Conservation (phyloP, 768 basidiomycete species). For the Naganishia vaughanmartiniae region DNA sequence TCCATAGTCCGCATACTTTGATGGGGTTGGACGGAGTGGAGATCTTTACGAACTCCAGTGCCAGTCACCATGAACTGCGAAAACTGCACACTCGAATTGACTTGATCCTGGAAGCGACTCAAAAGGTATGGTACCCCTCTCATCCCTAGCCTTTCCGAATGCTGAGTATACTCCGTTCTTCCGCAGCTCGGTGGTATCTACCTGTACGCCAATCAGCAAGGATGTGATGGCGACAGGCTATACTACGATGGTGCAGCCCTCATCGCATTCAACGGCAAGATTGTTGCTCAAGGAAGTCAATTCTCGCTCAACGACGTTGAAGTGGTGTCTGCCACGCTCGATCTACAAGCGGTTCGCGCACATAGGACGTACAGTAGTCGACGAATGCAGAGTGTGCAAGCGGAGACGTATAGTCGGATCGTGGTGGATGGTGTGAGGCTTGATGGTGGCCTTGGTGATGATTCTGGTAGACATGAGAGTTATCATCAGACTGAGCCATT, state of each 20-base stretch:
- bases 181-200: conserved; percentile 88
- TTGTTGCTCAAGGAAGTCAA: conserved; percentile 93
- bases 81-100: conserved; percentile 88
- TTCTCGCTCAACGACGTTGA: conserved; percentile 95
- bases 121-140: conserved; percentile 62
- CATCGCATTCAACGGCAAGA: conserved; percentile 88
- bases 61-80: conserved; percentile 96
- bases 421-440: conserved; percentile 68
- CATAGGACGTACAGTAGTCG: conserved; percentile 77
- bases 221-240: conserved; percentile 94
- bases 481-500: conserved; percentile 57
- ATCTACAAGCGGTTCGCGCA: conserved; percentile 92
- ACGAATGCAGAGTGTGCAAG: conserved; percentile 79
- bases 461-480: conserved; percentile 57
- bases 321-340: conserved; percentile 90
- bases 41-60: conserved; percentile 98
- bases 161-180: neutral
- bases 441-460: conserved; percentile 68
- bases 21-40: conserved; percentile 99
- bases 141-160: neutral
- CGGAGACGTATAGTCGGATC: conserved; percentile 74
- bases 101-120: conserved; percentile 92
- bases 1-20: conserved; percentile 79
- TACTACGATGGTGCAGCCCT: conserved; percentile 98
- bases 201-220: conserved; percentile 97